phyloP scores from a whole-genome alignment of 2,329 filamentous ascomycete species.

The Penicillium fuscoglaucum region DNA sequence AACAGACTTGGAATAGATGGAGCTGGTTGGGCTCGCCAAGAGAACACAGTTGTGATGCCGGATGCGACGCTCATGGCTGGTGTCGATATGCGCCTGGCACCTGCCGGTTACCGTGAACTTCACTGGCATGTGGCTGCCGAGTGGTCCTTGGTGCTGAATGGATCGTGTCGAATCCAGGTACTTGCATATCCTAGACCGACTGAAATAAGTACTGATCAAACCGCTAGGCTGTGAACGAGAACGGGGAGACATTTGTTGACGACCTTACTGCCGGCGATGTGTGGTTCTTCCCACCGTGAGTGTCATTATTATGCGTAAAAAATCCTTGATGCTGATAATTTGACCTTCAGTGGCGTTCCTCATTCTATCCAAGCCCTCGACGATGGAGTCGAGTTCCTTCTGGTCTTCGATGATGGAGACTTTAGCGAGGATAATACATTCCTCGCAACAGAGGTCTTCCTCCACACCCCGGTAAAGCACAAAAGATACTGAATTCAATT shows the following conservation, averaged over 20 bases:
- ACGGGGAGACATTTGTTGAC: conserved; percentile 75
- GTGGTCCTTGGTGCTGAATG: conserved; percentile 44
- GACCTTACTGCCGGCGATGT: conserved; percentile 74
- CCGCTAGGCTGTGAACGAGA: conserved; percentile 41
- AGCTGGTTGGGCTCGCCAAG: conserved; percentile 57
- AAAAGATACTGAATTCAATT: too few species aligned
- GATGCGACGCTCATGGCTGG: conserved; percentile 55
- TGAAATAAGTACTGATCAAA: not conserved
- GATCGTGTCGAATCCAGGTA: conserved; percentile 40
- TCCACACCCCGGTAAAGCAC: conserved; percentile 32
- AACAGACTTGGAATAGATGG: conserved; percentile 43
- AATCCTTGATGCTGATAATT: not conserved
- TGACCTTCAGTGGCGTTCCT: conserved; percentile 58
- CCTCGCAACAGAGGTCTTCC: conserved; percentile 65
- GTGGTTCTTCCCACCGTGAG: conserved; percentile 72
- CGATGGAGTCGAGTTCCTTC: conserved; percentile 65
- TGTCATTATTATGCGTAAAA: not conserved
- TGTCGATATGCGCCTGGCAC: conserved; percentile 60
- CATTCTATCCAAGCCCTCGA: conserved; percentile 74
- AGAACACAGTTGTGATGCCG: conserved; percentile 55
- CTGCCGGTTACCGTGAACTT: conserved; percentile 61
- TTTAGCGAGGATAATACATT: conserved; percentile 74
- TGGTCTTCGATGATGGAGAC: conserved; percentile 61
- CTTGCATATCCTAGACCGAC: not conserved
- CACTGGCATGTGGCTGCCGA: conserved; percentile 53